These are phyloP conservation scores for Paramyrothecium sp. DNA, from an alignment of 2,329 filamentous ascomycete genomes.

Conservation along the genomic window DNA sequence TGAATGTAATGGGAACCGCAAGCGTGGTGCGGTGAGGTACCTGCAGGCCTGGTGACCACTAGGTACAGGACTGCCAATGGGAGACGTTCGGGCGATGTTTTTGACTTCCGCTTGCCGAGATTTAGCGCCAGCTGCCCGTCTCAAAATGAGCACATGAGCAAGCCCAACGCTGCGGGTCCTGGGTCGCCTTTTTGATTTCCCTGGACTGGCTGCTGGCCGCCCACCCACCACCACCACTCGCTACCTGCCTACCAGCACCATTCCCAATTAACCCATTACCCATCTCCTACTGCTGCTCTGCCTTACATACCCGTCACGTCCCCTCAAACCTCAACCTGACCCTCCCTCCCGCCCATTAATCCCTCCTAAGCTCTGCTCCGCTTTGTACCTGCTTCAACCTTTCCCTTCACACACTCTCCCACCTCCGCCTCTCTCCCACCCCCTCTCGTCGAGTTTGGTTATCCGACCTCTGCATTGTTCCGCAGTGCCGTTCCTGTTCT, in stretches of 20 bases:
- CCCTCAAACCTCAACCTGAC: slow-evolving; percentile 1
- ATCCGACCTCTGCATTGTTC: neutral
- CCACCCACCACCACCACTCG: neutral
- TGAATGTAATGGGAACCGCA: neutral
- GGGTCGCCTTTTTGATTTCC: slow-evolving; percentile 12
- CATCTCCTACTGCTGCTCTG: neutral
- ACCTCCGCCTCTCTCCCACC: neutral
- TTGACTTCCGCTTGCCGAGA: slow-evolving; percentile 28
- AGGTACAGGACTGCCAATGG: neutral
- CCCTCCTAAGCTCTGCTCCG: slow-evolving; percentile 1
- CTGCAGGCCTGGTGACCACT: neutral
- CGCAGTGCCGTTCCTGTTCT: neutral
- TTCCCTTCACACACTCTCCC: neutral
- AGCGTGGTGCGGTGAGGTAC: neutral
- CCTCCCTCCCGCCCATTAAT: slow-evolving; percentile 1
- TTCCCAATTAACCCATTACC: too few relatives aligned
- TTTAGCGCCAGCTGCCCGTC: slow-evolving; percentile 38
- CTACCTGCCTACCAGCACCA: neutral
- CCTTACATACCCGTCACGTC: slow-evolving; percentile 3
- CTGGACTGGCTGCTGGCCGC: neutral
- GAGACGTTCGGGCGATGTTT: neutral
- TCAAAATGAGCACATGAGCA: slow-evolving; percentile 48
- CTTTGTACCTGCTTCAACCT: neutral
- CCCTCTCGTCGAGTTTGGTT: neutral
- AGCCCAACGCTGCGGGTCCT: slow-evolving; percentile 38